Evolutionary conservation across 2,329 filamentous ascomycete species (phyloP).

Genomic region (Thielaviopsis populi): DNA sequence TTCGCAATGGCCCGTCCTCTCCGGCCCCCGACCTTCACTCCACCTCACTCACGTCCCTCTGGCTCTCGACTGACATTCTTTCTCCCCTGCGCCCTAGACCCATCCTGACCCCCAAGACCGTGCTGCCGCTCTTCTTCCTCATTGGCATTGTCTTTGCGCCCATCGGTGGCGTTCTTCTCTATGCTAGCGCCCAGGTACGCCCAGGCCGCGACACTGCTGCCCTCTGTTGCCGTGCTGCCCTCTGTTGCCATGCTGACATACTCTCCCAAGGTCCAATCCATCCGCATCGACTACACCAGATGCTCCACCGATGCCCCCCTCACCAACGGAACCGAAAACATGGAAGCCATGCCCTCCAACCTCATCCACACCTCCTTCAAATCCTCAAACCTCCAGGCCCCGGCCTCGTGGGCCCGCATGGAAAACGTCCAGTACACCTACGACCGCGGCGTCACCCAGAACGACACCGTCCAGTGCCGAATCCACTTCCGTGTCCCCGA

Average conservation of each 20-base stretch:
- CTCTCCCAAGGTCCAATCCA: conserved; percentile 60
- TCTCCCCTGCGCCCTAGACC: conserved; percentile 40
- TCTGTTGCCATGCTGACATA: no score
- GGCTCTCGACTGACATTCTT: background rate
- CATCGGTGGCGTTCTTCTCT: conserved; percentile 74
- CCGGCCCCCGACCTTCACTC: conserved; percentile 40
- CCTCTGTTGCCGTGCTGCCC: no score
- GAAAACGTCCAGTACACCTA: conserved; percentile 29
- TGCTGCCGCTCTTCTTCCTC: conserved; percentile 77
- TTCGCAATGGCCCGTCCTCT: conserved; percentile 42
- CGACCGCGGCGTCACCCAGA: conserved; percentile 23
- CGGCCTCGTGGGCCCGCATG: conserved; percentile 30
- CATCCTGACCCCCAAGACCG: conserved; percentile 88
- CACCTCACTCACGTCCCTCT: conserved; percentile 31
- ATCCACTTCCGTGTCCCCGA: conserved; percentile 69
- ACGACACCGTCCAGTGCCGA: conserved; percentile 44
- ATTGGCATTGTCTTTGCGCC: conserved; percentile 88
- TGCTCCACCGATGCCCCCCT: conserved; percentile 46
- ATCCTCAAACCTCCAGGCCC: conserved; percentile 27
- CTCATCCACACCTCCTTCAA: conserved; percentile 60
- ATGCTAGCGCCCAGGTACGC: conserved; percentile 63
- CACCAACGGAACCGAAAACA: conserved; percentile 23
- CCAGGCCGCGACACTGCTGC: background rate
- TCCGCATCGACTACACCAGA: conserved; percentile 77
- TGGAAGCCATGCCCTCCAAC: conserved; percentile 38